phyloP scores from a whole-genome alignment of 192 early-diverging fungal species.

The Umbelopsis vinacea region DNA sequence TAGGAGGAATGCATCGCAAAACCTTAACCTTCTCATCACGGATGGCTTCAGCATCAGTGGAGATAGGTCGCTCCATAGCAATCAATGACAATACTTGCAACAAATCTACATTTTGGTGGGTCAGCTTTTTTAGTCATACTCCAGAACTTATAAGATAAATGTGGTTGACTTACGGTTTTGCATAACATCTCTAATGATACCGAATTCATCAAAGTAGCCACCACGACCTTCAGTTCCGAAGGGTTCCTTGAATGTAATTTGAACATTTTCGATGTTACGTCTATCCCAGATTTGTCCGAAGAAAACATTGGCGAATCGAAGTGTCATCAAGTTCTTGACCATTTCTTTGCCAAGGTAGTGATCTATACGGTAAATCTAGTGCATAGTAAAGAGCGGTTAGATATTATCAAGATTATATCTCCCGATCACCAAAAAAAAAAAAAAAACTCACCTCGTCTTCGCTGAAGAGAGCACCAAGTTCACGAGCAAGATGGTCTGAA shows the following conservation, averaged over 20 bases:
- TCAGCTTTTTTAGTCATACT: neutral
- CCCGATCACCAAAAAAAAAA: too few species aligned
- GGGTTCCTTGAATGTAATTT: slow-evolving; percentile 96
- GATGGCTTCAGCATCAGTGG: slow-evolving; percentile 85
- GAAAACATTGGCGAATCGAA: slow-evolving; percentile 89
- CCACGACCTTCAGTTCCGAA: slow-evolving; percentile 97
- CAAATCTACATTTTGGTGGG: slow-evolving; percentile 53
- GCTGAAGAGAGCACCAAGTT: slow-evolving; percentile 75
- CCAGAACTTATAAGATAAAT: neutral
- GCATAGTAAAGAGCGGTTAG: neutral
- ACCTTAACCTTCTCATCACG: slow-evolving; percentile 93
- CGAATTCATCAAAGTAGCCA: slow-evolving; percentile 98
- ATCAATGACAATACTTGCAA: slow-evolving; percentile 90
- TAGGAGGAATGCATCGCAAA: slow-evolving; percentile 78
- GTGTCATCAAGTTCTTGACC: slow-evolving; percentile 92
- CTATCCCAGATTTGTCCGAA: slow-evolving; percentile 89
- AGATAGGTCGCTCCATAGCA: slow-evolving; percentile 90
- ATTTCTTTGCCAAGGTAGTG: slow-evolving; percentile 98
- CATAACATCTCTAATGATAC: slow-evolving; percentile 97
- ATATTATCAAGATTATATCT: neutral
- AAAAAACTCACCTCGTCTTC: slow-evolving; percentile 70
- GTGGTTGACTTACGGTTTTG: slow-evolving; percentile 70
- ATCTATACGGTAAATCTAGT: slow-evolving; percentile 89
- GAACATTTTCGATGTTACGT: slow-evolving; percentile 83
- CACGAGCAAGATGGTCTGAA: slow-evolving; percentile 63